Evolutionary conservation across 495 filamentous ascomycete genomes (phyloP).

Genomic region (Darksidea phi): DNA sequence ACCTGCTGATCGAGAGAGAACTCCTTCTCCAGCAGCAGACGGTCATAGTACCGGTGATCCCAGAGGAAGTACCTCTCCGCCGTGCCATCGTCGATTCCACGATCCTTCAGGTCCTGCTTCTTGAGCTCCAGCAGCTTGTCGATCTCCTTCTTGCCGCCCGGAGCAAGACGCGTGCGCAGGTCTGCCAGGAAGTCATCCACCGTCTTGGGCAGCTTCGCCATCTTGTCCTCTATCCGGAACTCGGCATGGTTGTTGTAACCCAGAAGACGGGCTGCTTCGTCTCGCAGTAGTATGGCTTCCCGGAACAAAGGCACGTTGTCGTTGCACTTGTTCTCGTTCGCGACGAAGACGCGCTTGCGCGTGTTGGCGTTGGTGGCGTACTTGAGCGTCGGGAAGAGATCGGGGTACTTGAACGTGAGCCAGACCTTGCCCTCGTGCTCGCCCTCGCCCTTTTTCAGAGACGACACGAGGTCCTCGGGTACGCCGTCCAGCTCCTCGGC

Average conservation of each 20-base stretch:
- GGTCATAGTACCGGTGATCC: slow-evolving; percentile 86
- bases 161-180: slow-evolving; percentile 67
- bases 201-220: slow-evolving; percentile 88
- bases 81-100: slow-evolving; percentile 53
- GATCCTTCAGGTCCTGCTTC: slow-evolving; percentile 66
- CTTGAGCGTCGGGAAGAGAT: slow-evolving; percentile 64
- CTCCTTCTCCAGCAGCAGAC: slow-evolving; percentile 88
- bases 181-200: slow-evolving; percentile 84
- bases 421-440: slow-evolving; percentile 61
- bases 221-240: slow-evolving; percentile 92
- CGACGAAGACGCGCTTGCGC: slow-evolving; percentile 57
- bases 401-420: slow-evolving; percentile 70
- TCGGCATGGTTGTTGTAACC: slow-evolving; percentile 92
- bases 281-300: slow-evolving; percentile 82
- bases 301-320: slow-evolving; percentile 82
- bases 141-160: slow-evolving; percentile 77
- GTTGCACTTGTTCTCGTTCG: slow-evolving; percentile 80
- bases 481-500: slow-evolving; percentile 61
- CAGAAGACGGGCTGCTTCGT: slow-evolving; percentile 87
- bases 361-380: slow-evolving; percentile 59
- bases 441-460: slow-evolving; percentile 44
- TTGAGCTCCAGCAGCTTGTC: slow-evolving; percentile 72
- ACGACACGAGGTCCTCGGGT: slow-evolving; percentile 59
- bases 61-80: slow-evolving; percentile 86
- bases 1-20: slow-evolving; percentile 84